These are phyloP conservation scores for Adansonia rubrostipa DNA, from an alignment of 441 rosid genomes.

Conservation along the genomic window DNA sequence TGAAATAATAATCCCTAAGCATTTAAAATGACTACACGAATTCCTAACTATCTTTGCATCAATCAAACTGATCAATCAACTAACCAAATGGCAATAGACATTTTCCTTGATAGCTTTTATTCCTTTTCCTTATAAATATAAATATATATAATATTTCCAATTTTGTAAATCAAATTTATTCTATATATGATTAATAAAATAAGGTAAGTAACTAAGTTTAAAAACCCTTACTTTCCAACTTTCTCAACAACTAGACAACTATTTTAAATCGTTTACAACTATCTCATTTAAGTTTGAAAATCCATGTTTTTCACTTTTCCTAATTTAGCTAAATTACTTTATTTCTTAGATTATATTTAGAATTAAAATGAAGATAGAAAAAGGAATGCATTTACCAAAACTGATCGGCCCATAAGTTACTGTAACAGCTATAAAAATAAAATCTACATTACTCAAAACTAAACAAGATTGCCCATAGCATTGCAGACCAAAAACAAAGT, in stretches of 20 bases:
- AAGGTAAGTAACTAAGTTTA: neutral
- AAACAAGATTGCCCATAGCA: neutral
- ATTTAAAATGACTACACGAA: neutral
- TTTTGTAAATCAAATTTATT: neutral
- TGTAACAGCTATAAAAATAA: neutral
- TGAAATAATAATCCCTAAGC: neutral
- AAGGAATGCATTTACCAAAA: neutral
- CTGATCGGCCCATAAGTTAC: neutral
- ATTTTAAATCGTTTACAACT: slow-evolving; percentile 8
- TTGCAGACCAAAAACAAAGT: neutral
- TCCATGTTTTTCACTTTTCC: neutral
- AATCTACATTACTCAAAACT: neutral
- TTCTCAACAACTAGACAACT: neutral
- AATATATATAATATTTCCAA: neutral
- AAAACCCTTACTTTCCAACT: neutral
- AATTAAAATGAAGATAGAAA: neutral
- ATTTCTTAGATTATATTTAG: neutral
- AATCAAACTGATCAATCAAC: neutral
- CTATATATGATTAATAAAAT: neutral
- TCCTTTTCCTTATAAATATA: neutral
- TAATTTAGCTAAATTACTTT: neutral
- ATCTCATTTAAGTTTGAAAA: neutral
- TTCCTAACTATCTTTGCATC: neutral
- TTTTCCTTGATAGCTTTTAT: neutral
- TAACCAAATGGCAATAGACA: slow-evolving; percentile 3